A percentile compares a stretch with the other conserved stretches of the same genome.
These are phyloP conservation scores for Arachnopeziza araneosa DNA, from an alignment of 2,329 filamentous ascomycete species.

Conservation along the genomic window DNA sequence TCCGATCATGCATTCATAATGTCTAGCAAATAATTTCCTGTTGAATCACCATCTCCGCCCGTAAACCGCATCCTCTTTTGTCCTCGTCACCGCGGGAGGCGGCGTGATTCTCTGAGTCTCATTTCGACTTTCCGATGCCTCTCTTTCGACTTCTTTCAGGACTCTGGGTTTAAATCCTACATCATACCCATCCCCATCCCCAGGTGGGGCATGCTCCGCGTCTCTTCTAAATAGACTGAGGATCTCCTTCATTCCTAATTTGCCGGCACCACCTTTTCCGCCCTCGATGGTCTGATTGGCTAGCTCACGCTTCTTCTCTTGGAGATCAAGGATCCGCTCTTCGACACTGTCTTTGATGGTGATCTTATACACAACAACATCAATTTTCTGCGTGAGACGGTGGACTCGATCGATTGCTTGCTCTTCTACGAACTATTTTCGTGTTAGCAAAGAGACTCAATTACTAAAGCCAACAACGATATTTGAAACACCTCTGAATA, in stretches of 20 bases:
- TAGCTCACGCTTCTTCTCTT: slow-evolving; percentile 87
- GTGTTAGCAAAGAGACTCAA: slow-evolving; percentile 9
- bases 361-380: slow-evolving; percentile 92
- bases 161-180: slow-evolving; percentile 25
- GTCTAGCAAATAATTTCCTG: not conserved
- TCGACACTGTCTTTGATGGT: slow-evolving; percentile 85
- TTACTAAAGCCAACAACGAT: not conserved
- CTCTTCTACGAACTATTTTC: slow-evolving; percentile 82
- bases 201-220: slow-evolving; percentile 25
- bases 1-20: not conserved
- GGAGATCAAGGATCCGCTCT: slow-evolving; percentile 87
- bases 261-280: slow-evolving; percentile 66
- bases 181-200: slow-evolving; percentile 15
- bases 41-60: slow-evolving; percentile 26
- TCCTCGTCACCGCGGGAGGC: slow-evolving; percentile 2
- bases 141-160: slow-evolving; percentile 20
- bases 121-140: slow-evolving; percentile 11
- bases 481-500: too few relatives aligned
- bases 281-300: slow-evolving; percentile 90
- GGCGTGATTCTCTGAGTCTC: slow-evolving; percentile 18
- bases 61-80: slow-evolving; percentile 28
- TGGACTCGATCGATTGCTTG: slow-evolving; percentile 98
- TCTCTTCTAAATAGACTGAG: slow-evolving; percentile 66
- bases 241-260: slow-evolving; percentile 90
- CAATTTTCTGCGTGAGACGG: slow-evolving; percentile 91